Evolutionary conservation across 768 basidiomycete species (phyloP).

Genomic region (Lentinula lateritia): DNA sequence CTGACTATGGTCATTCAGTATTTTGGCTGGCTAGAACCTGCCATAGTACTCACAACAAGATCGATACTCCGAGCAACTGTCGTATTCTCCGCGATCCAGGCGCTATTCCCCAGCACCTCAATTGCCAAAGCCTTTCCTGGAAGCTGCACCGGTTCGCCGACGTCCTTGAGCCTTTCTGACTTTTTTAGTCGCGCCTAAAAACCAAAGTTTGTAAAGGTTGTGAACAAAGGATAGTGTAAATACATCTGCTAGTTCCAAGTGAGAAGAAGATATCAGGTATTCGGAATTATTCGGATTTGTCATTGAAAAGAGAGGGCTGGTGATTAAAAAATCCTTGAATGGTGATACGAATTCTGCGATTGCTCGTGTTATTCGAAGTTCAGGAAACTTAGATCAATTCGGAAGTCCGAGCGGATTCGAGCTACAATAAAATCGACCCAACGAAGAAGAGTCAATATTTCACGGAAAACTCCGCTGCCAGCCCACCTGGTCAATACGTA

Average conservation of each 20-base stretch:
- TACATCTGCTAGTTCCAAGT: constrained; percentile 59
- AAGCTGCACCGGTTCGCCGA: constrained; percentile 79
- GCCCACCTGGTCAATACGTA: too few species aligned
- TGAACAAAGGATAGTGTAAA: constrained; percentile 16
- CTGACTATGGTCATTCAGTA: constrained; percentile 46
- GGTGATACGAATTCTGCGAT: too few species aligned
- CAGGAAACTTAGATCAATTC: too few species aligned
- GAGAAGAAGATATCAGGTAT: constrained; percentile 69
- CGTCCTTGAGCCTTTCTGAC: constrained; percentile 57
- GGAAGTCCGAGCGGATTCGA: too few species aligned
- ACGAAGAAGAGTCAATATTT: too few species aligned
- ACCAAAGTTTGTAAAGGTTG: constrained; percentile 1
- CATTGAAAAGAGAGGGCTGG: not conserved
- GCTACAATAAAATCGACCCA: too few species aligned
- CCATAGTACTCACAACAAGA: constrained; percentile 51
- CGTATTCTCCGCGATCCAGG: constrained; percentile 89
- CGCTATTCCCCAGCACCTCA: constrained; percentile 55
- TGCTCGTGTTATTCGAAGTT: too few species aligned
- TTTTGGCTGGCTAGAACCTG: not conserved
- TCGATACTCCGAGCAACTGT: constrained; percentile 68
- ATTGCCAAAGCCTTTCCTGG: constrained; percentile 71
- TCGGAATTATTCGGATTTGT: constrained; percentile 27
- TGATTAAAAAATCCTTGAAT: too few species aligned
- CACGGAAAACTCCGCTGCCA: too few species aligned
- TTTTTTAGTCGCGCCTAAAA: constrained; percentile 67